Evolutionary conservation across 768 basidiomycete species (phyloP).

Genomic region (Xerocomus spinulosus): DNA sequence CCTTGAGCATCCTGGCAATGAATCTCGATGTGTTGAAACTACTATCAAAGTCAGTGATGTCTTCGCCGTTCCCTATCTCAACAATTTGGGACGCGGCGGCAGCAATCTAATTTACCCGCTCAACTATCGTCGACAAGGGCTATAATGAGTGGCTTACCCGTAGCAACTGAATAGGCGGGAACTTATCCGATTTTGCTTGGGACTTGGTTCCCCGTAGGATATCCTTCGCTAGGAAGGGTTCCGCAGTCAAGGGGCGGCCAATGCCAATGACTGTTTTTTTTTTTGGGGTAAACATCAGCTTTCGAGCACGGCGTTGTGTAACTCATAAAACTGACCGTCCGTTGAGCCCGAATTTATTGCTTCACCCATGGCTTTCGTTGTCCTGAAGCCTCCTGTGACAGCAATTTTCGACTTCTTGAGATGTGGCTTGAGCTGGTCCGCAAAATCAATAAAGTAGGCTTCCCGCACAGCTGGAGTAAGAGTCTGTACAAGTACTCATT

Average conservation of each 20-base stretch:
- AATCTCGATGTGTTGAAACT: conserved; percentile 30
- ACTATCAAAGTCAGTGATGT: conserved; percentile 30
- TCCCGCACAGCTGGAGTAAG: conserved; percentile 15
- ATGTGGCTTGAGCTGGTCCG: conserved; percentile 24
- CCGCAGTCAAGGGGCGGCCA: conserved; percentile 28
- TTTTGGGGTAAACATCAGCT: neutral
- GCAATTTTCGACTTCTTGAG: conserved; percentile 24
- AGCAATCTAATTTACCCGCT: conserved; percentile 21
- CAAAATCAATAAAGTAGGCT: conserved; percentile 31
- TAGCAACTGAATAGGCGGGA: conserved; percentile 37
- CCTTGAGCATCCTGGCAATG: conserved; percentile 28
- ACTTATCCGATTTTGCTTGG: conserved; percentile 21
- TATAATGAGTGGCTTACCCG: conserved; percentile 16
- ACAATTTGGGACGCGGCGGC: conserved; percentile 30
- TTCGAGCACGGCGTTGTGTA: neutral
- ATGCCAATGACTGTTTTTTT: conserved; percentile 25
- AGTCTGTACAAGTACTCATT: conserved; percentile 4
- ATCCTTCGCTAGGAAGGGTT: conserved; percentile 28
- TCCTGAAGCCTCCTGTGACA: conserved; percentile 31
- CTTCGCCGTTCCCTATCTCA: conserved; percentile 32
- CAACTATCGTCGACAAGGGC: neutral
- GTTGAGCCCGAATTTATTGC: conserved; percentile 22
- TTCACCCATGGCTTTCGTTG: conserved; percentile 25
- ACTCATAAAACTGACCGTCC: conserved; percentile 22
- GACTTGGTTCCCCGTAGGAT: conserved; percentile 23